Percentiles rank a stretch among this genome's conserved stretches.
Evolutionary conservation across 805 yeast genomes (phyloP).

Genomic region (Barnettozyma sucrosica): DNA sequence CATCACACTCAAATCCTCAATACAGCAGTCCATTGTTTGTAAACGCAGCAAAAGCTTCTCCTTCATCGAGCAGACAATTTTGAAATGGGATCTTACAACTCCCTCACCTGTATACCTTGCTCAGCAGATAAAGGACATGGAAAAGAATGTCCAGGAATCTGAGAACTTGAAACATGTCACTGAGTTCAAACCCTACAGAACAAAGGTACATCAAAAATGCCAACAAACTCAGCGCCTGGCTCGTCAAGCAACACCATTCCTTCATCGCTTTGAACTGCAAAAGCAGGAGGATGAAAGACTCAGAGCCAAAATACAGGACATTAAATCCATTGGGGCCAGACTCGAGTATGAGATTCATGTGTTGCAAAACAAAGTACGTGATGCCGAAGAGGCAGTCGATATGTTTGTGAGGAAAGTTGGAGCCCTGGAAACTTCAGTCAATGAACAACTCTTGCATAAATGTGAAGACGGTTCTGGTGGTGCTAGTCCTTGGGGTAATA

Average conservation of each 20-base stretch:
- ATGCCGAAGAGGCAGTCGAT: conserved; percentile 56
- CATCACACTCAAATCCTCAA: conserved; percentile 7
- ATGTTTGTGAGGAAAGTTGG: conserved; percentile 36
- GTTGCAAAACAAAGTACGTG: conserved; percentile 54
- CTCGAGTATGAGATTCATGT: conserved; percentile 61
- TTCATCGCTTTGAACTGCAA: conserved; percentile 19
- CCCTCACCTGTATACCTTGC: conserved; percentile 14
- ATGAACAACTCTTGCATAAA: conserved; percentile 4
- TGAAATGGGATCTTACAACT: conserved; percentile 9
- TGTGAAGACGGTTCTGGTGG: background rate
- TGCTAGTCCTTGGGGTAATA: background rate
- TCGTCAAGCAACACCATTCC: conserved; percentile 16
- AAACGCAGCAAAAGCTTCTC: conserved; percentile 35
- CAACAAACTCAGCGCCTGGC: conserved; percentile 7
- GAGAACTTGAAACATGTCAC: background rate
- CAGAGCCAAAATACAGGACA: conserved; percentile 39
- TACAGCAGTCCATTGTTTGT: conserved; percentile 7
- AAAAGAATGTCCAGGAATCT: background rate
- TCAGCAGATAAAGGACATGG: conserved; percentile 7
- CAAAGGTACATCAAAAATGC: background rate
- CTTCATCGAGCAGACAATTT: conserved; percentile 22
- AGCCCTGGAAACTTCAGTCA: conserved; percentile 25
- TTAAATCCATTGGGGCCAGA: conserved; percentile 51
- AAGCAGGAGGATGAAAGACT: conserved; percentile 27
- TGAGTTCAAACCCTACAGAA: background rate